Percentiles rank a stretch among this genome's conserved stretches.
These are phyloP conservation scores for Hanseniaspora gamundiae DNA, from an alignment of 1,139 yeast genomes.

Conservation along the genomic window DNA sequence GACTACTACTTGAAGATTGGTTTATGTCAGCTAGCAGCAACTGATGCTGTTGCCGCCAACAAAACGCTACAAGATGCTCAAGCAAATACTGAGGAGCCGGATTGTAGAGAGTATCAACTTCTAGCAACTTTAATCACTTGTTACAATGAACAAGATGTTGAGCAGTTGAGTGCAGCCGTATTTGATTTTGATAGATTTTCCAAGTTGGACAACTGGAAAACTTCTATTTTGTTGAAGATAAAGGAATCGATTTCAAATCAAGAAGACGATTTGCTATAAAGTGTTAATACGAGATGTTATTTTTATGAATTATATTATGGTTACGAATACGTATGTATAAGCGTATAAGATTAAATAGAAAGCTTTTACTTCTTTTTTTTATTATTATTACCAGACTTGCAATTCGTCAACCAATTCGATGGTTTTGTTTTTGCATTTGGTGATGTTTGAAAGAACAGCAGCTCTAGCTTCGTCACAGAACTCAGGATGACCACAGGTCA, in stretches of 20 bases:
- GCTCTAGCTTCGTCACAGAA: conserved; percentile 41
- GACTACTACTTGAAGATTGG: conserved; percentile 82
- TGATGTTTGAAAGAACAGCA: conserved; percentile 16
- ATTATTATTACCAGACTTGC: conserved; percentile 7
- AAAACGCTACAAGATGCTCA: conserved; percentile 53
- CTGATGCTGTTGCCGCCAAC: conserved; percentile 77
- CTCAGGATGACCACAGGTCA: conserved; percentile 41
- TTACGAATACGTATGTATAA: neutral
- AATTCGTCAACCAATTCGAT: conserved; percentile 6
- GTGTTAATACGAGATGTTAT: neutral
- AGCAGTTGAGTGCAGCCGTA: conserved; percentile 60
- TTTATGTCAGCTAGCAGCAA: conserved; percentile 69
- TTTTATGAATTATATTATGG: neutral
- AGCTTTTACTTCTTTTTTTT: no score
- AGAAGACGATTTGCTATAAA: conserved; percentile 34
- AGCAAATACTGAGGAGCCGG: conserved; percentile 49
- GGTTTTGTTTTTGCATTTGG: neutral
- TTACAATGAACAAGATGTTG: conserved; percentile 69
- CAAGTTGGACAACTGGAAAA: conserved; percentile 85
- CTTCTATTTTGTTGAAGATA: conserved; percentile 71
- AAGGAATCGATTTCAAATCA: conserved; percentile 66
- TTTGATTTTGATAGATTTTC: conserved; percentile 80
- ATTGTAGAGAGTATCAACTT: conserved; percentile 69
- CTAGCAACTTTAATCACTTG: conserved; percentile 55
- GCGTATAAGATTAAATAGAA: neutral